These are phyloP conservation scores for Aspergillus sp. DNA, from an alignment of 2,329 filamentous ascomycete species.

Conservation along the genomic window DNA sequence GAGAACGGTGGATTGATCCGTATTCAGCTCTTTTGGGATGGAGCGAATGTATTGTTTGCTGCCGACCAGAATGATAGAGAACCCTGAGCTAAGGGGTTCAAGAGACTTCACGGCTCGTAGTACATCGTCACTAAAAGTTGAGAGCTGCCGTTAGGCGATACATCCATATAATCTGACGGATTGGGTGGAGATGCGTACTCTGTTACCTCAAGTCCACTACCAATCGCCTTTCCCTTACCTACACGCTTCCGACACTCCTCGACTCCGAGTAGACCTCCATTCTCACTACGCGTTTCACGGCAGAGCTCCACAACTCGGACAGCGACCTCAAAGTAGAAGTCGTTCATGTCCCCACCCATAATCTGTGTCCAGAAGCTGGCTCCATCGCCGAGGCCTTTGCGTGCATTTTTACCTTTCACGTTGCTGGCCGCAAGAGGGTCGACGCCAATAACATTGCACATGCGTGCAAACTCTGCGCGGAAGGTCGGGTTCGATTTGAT, in stretches of 20 bases:
- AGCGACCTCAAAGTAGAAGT: conserved; percentile 97
- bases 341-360: conserved; percentile 86
- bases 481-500: conserved; percentile 95
- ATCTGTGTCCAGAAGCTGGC: conserved; percentile 90
- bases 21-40: conserved; percentile 92
- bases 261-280: conserved; percentile 86
- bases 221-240: conserved; percentile 69
- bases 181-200: conserved; percentile 57
- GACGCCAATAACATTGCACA: conserved; percentile 96
- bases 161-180: background rate
- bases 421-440: conserved; percentile 80
- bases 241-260: conserved; percentile 77
- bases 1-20: conserved; percentile 86
- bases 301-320: conserved; percentile 96
- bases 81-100: conserved; percentile 82
- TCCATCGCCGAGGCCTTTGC: conserved; percentile 45
- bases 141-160: background rate
- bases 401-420: conserved; percentile 49
- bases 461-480: conserved; percentile 94
- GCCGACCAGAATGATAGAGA: conserved; percentile 80
- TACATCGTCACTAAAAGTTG: conserved; percentile 70
- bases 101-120: conserved; percentile 84
- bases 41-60: conserved; percentile 85
- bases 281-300: conserved; percentile 79
- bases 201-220: conserved; percentile 72